Evolutionary conservation across 202 grass and related monocot genomes (phyloP), one percentile per base, ranked within the genome.

Genomic region (Digitaria exilis): DNA sequence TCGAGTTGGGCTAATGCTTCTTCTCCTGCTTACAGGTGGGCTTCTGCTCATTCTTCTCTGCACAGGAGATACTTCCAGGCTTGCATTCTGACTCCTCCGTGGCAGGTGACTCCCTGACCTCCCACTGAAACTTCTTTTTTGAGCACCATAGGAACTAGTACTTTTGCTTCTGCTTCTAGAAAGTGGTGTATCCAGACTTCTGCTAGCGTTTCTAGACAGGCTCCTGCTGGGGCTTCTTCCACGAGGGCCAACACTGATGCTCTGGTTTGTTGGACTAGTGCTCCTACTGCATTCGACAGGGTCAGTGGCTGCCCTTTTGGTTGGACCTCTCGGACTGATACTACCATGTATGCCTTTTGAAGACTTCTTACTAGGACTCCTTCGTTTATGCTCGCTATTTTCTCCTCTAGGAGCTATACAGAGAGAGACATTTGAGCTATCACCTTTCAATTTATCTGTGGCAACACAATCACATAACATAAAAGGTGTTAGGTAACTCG

Each of bases 271-370:
- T 70, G 41, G 41, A 44, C 41, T 70, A 24, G 35, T 45, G 66
- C 66, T 70, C n/a, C 21, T 42, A 45, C 41, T 46, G 37, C 21
- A 24, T 70, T 70, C 41, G 1, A 41, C 8, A 66, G 18, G 41
- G 66, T 15, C 10, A 21, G 15, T 39, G n/a, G 39, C 24, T 18
- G 39, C 61, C 51, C 74, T 84, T 80, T 77, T 76, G 62, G 76
- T 84, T 30, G 54, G 62, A 46, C 64, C 76, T 76, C 50, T 64
- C 37, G 83, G 83, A 39, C 90, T 92, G 79, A 88, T 86, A 63
- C 90, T 92, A 78, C 86, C 86, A 62, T 60, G 83, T 73, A 55
- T 92, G 43, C 69, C 90, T 78, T 86, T 88, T 14, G 83, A 92
- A 76, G 86, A 77, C 50, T 83, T 88, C 51, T 83, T 88, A 52